Percentiles rank a stretch among this genome's conserved stretches.
Conservation (phyloP, 345 rosid genomes). For the Anastatica hierochuntica region DNA sequence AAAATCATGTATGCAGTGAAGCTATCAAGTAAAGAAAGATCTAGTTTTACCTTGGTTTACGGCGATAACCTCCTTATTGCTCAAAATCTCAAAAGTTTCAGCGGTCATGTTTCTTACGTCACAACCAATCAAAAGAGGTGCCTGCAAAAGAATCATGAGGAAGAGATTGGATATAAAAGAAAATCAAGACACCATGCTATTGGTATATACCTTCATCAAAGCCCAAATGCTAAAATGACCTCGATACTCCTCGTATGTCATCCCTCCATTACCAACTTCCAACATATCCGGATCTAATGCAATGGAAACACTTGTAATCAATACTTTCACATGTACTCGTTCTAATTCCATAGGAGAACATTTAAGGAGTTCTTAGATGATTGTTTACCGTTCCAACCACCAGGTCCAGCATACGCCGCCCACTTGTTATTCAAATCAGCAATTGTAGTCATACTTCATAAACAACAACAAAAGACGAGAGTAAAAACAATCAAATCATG, state of each 20-base stretch:
- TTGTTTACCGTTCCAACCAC: conserved; percentile 94
- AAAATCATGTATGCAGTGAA: neutral
- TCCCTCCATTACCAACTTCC: conserved; percentile 98
- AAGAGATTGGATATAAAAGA: neutral
- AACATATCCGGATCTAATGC: conserved; percentile 89
- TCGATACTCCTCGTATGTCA: conserved; percentile 77
- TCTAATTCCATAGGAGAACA: neutral
- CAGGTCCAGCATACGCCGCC: conserved; percentile 97
- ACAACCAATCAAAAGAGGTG: conserved; percentile 93
- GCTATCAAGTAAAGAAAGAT: neutral
- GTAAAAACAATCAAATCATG: conserved; percentile 1
- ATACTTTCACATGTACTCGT: neutral
- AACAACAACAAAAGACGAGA: conserved; percentile 7
- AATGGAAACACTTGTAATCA: conserved; percentile 3
- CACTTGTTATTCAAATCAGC: conserved; percentile 94
- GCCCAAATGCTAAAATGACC: conserved; percentile 98
- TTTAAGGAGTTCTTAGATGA: neutral
- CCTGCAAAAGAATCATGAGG: conserved; percentile 33
- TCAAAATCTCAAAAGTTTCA: conserved; percentile 66
- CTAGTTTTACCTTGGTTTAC: conserved; percentile 73
- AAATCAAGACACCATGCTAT: neutral
- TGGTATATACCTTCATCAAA: conserved; percentile 64
- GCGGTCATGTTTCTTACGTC: conserved; percentile 80
- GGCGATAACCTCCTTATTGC: conserved; percentile 81
- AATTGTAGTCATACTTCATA: conserved; percentile 73